phyloP scores from a whole-genome alignment of 2,329 filamentous ascomycete genomes.

The Aspergillus tubingensis region DNA sequence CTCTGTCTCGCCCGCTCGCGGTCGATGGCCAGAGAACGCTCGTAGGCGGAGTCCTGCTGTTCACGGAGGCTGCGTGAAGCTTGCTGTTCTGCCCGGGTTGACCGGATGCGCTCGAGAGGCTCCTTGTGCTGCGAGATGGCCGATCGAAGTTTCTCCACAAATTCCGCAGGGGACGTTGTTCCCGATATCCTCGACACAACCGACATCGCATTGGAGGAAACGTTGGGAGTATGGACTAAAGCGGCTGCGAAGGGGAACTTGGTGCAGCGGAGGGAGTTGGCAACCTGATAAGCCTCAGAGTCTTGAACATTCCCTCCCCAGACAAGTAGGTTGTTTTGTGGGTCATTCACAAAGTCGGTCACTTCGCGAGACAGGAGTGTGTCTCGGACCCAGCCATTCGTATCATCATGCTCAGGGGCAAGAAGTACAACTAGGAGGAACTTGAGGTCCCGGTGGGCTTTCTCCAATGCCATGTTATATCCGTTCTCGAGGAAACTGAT shows the following conservation, averaged over 20 bases:
- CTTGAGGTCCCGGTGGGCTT: conserved; percentile 86
- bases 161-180: conserved; percentile 67
- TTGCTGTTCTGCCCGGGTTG: conserved; percentile 76
- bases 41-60: conserved; percentile 91
- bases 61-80: conserved; percentile 77
- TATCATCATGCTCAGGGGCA: conserved; percentile 94
- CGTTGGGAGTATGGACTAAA: conserved; percentile 82
- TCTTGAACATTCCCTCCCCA: conserved; percentile 95
- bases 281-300: conserved; percentile 90
- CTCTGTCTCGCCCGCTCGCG: conserved; percentile 77
- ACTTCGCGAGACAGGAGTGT: conserved; percentile 79
- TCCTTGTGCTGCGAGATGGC: conserved; percentile 75
- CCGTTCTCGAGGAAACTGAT: conserved; percentile 84
- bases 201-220: conserved; percentile 85
- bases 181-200: conserved; percentile 79
- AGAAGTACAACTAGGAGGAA: conserved; percentile 86
- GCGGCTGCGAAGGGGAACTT: conserved; percentile 90
- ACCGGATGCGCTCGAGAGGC: conserved; percentile 72
- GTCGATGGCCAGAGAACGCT: conserved; percentile 84
- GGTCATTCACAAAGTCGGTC: conserved; percentile 70
- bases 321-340: conserved; percentile 75
- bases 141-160: conserved; percentile 71
- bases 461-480: conserved; percentile 87
- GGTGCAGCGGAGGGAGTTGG: conserved; percentile 81
- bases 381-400: conserved; percentile 74